phyloP scores from a whole-genome alignment of 1,139 yeast species.

The Spencermartinsiella ligniputridi region DNA sequence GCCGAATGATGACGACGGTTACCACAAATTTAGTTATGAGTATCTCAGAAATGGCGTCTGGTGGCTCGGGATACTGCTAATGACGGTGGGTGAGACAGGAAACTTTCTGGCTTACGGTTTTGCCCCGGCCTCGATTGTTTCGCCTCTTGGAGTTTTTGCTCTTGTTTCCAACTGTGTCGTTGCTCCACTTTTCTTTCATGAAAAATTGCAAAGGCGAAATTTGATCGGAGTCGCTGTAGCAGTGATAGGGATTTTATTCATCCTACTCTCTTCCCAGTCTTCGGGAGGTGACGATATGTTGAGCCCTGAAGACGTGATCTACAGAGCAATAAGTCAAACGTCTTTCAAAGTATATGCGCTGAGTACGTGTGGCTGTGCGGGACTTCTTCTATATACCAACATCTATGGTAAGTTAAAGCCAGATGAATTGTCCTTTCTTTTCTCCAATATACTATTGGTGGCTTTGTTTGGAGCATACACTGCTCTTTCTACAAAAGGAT shows the following conservation, averaged over 20 bases:
- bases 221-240: slow-evolving; percentile 38
- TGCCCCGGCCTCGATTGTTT: slow-evolving; percentile 44
- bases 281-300: slow-evolving; percentile 12
- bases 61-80: slow-evolving; percentile 40
- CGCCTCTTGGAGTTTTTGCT: slow-evolving; percentile 45
- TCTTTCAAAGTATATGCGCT: slow-evolving; percentile 28
- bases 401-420: slow-evolving; percentile 5
- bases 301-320: slow-evolving; percentile 28
- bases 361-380: slow-evolving; percentile 21
- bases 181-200: slow-evolving; percentile 43
- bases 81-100: slow-evolving; percentile 42
- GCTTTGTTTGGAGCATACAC: slow-evolving; percentile 44
- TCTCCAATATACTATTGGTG: slow-evolving; percentile 34
- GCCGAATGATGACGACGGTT: background rate
- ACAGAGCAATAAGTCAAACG: slow-evolving; percentile 26
- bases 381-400: slow-evolving; percentile 11
- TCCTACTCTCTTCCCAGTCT: slow-evolving; percentile 29
- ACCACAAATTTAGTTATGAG: slow-evolving; percentile 4
- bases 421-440: slow-evolving; percentile 10
- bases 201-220: slow-evolving; percentile 32
- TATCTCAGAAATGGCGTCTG: slow-evolving; percentile 33
- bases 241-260: slow-evolving; percentile 38
- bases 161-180: slow-evolving; percentile 42
- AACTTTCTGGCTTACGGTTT: slow-evolving; percentile 45
- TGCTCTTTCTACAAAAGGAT: slow-evolving; percentile 40